phyloP scores from a whole-genome alignment of 2,329 filamentous ascomycete genomes.

The Hawksworthiomyces lignivorus region DNA sequence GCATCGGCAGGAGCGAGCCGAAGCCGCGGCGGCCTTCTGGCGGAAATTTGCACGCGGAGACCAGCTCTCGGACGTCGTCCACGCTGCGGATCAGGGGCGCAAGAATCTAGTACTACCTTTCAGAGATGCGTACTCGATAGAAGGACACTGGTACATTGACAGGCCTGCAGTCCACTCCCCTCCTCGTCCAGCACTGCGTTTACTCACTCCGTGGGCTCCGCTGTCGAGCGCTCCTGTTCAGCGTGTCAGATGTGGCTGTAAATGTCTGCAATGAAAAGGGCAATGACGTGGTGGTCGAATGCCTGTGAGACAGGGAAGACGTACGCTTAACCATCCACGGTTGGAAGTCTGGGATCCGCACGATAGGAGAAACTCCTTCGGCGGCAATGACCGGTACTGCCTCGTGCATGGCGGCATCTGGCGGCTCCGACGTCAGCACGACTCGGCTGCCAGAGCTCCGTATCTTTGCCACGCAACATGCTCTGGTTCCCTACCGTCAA shows the following conservation, averaged over 20 bases:
- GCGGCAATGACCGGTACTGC: constrained; percentile 49
- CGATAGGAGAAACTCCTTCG: constrained; percentile 46
- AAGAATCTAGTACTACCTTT: too few relatives aligned
- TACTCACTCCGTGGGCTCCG: constrained; percentile 47
- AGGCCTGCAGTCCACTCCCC: too few relatives aligned
- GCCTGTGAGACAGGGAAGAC: too few relatives aligned
- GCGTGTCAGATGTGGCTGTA: too few relatives aligned
- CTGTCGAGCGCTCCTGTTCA: constrained; percentile 45
- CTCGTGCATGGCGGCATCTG: constrained; percentile 50
- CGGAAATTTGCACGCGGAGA: constrained; percentile 48
- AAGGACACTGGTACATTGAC: too few relatives aligned
- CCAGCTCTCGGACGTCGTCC: constrained; percentile 42
- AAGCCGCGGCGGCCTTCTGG: constrained; percentile 47
- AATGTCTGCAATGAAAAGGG: too few relatives aligned
- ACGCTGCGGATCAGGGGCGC: constrained; percentile 48
- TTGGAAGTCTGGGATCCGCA: constrained; percentile 50
- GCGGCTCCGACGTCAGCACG: not conserved
- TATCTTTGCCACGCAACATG: too few relatives aligned
- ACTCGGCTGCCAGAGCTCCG: too few relatives aligned
- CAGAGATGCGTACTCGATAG: too few relatives aligned
- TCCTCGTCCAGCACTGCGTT: too few relatives aligned
- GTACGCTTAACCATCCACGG: constrained; percentile 49
- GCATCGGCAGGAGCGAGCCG: constrained; percentile 47
- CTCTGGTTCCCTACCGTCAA: constrained; percentile 38
- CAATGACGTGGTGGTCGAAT: too few relatives aligned